phyloP scores from a whole-genome alignment of 2,329 filamentous ascomycete genomes.

The Sarocladiaceae sp. region DNA sequence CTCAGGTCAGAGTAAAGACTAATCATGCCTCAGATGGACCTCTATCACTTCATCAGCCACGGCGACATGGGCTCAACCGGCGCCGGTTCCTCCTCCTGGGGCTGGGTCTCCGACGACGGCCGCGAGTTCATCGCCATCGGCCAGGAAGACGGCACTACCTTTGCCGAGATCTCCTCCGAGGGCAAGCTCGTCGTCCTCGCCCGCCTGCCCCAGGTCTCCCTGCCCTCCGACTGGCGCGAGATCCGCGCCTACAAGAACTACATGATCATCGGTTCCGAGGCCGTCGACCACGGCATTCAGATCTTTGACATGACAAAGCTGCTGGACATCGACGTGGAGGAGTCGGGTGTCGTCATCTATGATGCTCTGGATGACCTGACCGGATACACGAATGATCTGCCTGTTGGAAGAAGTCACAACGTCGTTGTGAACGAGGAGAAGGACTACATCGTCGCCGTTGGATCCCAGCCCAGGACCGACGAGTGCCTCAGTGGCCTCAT shows the following conservation, averaged over 20 bases:
- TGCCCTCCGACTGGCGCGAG: slow-evolving; percentile 31
- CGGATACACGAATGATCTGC: slow-evolving; percentile 22
- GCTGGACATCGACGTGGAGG: slow-evolving; percentile 32
- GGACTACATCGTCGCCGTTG: slow-evolving; percentile 39
- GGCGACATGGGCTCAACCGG: slow-evolving; percentile 39
- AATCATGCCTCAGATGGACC: slow-evolving; percentile 27
- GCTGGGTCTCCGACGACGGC: slow-evolving; percentile 33
- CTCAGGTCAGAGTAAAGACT: not conserved
- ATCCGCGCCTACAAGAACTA: slow-evolving; percentile 26
- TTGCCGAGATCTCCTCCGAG: slow-evolving; percentile 34
- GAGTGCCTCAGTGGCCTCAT: slow-evolving; percentile 41
- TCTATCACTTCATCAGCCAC: slow-evolving; percentile 49
- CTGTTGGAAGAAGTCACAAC: slow-evolving; percentile 15
- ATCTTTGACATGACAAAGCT: slow-evolving; percentile 56
- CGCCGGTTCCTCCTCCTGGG: slow-evolving; percentile 30
- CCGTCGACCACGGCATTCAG: slow-evolving; percentile 47
- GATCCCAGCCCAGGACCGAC: slow-evolving; percentile 35
- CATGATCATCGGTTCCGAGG: slow-evolving; percentile 30
- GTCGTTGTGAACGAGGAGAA: slow-evolving; percentile 25
- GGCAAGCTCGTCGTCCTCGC: slow-evolving; percentile 38
- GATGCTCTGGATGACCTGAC: slow-evolving; percentile 11
- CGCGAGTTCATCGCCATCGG: slow-evolving; percentile 39
- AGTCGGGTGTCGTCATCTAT: not conserved
- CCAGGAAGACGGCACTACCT: slow-evolving; percentile 37
- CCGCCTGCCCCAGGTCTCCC: slow-evolving; percentile 29